Evolutionary conservation across 345 rosid species (phyloP), one percentile per base, ranked within the genome.

Genomic region (Nephelium lappaceum): DNA sequence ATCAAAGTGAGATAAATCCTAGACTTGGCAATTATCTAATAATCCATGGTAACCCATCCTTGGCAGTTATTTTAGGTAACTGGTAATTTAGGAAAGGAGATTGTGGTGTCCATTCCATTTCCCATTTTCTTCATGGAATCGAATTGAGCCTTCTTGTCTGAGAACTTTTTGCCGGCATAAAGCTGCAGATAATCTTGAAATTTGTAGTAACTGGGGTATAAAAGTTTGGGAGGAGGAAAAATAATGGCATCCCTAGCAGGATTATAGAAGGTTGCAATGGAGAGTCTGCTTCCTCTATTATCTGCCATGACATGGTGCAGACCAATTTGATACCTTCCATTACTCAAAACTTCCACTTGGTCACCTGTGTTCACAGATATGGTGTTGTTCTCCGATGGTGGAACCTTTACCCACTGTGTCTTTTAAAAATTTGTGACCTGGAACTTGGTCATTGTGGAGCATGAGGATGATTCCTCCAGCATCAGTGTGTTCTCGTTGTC

Each of bases 401-500:
- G 98, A 62, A 92, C 88, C 79, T 81, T 79, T 19, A 91, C 60
- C 97, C 98, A 95, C 77, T 88, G 73, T 2, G 81, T 93, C 93
- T 82, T 89, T 93, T 9, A 79, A 63, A 86, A 95, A 95, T 78
- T 95, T 95, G 7, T 93, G 98, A 51, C 95, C 99, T 4, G 93
- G 93, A 67, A 95, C 97, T 76, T 91, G 91, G 72, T 95, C 96
- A 81, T 95, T 97, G 58, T 92, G 99, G 79, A 93, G 87, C 78
- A 91, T 78, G 58, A 92, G 85, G 62, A 95, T 92, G 90, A 95
- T 93, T 73, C 98, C 99, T 6, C 98, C 98, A 0, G 95, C 98
- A 83, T 93, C 99, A 0, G 95, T 89, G 80, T 93, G 99, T 81
- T 92, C 95, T 81, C 93, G 79, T 23, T 92, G 93, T 66, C 98